Conservation (phyloP, 2,329 filamentous ascomycete species). For the Endothia cerciana region DNA sequence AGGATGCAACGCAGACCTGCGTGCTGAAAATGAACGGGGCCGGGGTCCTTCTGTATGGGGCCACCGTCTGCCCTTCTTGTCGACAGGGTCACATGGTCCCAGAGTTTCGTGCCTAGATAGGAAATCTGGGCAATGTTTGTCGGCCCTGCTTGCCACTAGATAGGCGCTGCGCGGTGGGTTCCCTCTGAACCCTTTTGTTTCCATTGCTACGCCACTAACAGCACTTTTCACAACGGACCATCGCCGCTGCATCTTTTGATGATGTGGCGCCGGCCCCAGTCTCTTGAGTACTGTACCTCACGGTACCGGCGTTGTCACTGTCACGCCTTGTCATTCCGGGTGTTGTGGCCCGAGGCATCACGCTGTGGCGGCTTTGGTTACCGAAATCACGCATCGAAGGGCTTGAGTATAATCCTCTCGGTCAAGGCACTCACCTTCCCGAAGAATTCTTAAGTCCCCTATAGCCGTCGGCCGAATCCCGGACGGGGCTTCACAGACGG, state of each 20-base stretch:
- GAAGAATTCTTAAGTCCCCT: not conserved
- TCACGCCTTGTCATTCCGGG: constrained; percentile 3
- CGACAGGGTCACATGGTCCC: not conserved
- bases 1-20: too few relatives aligned
- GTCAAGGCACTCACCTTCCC: constrained; percentile 15
- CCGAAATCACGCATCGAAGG: not conserved
- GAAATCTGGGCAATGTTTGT: not conserved
- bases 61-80: constrained; percentile 6
- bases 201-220: constrained; percentile 1
- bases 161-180: not conserved
- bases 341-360: constrained; percentile 17
- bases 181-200: not conserved
- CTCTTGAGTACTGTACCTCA: too few relatives aligned
- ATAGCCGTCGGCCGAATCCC: constrained; percentile 9
- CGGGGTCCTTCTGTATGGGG: constrained; percentile 1
- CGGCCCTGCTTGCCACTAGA: not conserved
- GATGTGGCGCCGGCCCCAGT: constrained; percentile 18
- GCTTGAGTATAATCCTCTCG: not conserved
- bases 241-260: constrained; percentile 19
- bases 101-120: not conserved
- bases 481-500: constrained; percentile 13
- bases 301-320: constrained; percentile 8
- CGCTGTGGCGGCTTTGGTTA: constrained; percentile 4
- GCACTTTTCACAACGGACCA: not conserved
- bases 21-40: not conserved